Base-by-base conservation (phyloP, 83 land plant genomes). In the Thuja plicata region DNA sequence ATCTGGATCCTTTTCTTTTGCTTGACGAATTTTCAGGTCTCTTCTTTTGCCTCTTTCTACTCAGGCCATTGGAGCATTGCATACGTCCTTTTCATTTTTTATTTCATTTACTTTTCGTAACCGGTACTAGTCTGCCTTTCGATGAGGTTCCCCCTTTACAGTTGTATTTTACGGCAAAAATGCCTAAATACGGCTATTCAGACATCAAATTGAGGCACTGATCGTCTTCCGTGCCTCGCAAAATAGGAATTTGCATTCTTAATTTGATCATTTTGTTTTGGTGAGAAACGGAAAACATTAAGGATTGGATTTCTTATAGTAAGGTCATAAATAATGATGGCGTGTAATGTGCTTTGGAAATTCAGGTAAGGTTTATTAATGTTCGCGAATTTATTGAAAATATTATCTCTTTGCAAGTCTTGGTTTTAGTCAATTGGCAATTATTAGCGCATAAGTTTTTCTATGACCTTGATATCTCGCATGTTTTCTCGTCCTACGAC, bases 1-100 rank as follows among this genome's bases (percentile, higher is more conserved):
- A 92, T 21, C 89, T 98, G 89, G 99, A 98, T 91, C 99, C 99
- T 74, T 98, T 98, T 89, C 94, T 98, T 66, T 82, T 98, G 90
- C 84, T 98, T 87, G 99, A 98, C 88, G 96, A 96, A 84, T 96
- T 97, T 84, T 89, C 95, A 87, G 96, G 99, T 98, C 87, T 46
- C 48, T 54, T 73, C 17, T 82, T 46, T 13, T 19, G 78, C 76
- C 62, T 19, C 62, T 57, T 57, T 57, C 24, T 17, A 57, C 19
- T 16, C 38, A 0, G 78, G 43, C 48, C 24, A 41, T 81, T 81
- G 50, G 12, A 24, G 45, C 2, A 81, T 81, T 81, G 15, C 15
- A 43, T 84, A 9, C 12, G 54, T 48, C 50, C 27, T 38, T 43
- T 17, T 80, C 41, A 24, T 10, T 21, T 11, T 88, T 38, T 19